Base-by-base conservation (phyloP, 495 filamentous ascomycete species). In the Aspergillus egyptiacus region DNA sequence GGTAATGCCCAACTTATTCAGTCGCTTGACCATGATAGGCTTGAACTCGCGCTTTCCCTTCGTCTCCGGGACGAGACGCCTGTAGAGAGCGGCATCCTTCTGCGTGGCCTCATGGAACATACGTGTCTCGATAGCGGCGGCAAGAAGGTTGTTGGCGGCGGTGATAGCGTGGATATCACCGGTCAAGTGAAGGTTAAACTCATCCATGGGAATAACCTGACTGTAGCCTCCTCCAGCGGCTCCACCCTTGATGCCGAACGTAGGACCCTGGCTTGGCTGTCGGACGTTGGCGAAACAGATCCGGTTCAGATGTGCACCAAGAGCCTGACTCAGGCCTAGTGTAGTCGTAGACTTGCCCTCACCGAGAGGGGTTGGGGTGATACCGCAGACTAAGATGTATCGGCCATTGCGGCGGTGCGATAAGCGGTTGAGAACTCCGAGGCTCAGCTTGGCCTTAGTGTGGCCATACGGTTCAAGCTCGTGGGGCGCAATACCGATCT, bases 301-400 rank as follows among this genome's bases (percentile, higher is more conserved):
- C 23, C 86, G 84, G 51, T 84, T 84, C 53, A 98, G 69, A 54
- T 96, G 91, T 40, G 83, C 91, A 33, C 88, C 88, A 31, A 98
- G 75, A n/a, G 93, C 93, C 66, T 98, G 93, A 20, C 88, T 85
- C 35, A 98, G 74, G 60, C 93, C 93, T 72, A 98, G 82, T 11
- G 93, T 98, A n/a, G 93, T 98, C 2, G 93, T 98, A 6, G 93
- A 97, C 66, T 98, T 98, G 50, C 93, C 93, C 71, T 98, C 93
- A 43, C 93, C 93, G 4, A 98, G 78, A n/a, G 93, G 93, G 9
- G 93, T 98, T 1, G 93, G 93, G 0, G 93, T 98, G 51, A 98
- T 97, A 57, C 93, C 93, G 43, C 87, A 87, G 24, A 98, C 86
- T 24, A 98, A 75, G 56, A 98, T 77, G 61, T 98, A 98, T 46